Evolutionary conservation across 23 red algal species (phyloP).

Genomic region (Agarophyton chilense): DNA sequence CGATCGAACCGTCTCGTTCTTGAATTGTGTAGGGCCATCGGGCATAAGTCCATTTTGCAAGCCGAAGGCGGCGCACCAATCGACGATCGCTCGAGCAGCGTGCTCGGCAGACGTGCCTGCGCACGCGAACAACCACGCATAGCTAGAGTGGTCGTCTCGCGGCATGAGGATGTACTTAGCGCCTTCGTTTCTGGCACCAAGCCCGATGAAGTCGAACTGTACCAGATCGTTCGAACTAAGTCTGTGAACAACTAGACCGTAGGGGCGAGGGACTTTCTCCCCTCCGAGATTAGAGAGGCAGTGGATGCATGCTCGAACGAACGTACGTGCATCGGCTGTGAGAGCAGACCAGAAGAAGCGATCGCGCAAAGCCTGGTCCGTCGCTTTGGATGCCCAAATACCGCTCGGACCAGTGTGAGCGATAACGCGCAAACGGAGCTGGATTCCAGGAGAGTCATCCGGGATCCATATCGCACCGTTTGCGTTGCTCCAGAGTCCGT

Average conservation of each 20-base stretch:
- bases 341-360: not conserved
- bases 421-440: not conserved
- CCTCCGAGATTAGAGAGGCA: not conserved
- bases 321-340: not conserved
- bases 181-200: not conserved
- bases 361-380: not conserved
- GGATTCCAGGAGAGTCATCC: not conserved
- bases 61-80: conserved; percentile 5
- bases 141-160: not conserved
- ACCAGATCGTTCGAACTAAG: not conserved
- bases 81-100: not conserved
- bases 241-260: not conserved
- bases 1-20: not conserved
- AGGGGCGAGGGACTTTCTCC: not conserved
- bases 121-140: not conserved
- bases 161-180: not conserved
- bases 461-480: not conserved
- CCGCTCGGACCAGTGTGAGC: not conserved
- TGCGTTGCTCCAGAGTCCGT: no score
- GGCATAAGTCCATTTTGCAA: not conserved
- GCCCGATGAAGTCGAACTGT: not conserved
- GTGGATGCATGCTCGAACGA: not conserved
- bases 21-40: no score
- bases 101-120: not conserved
- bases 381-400: not conserved